A percentile compares a stretch with the other conserved stretches of the same genome.
Conservation (phyloP, 2,329 filamentous ascomycete genomes). For the Calonectria honghensis region DNA sequence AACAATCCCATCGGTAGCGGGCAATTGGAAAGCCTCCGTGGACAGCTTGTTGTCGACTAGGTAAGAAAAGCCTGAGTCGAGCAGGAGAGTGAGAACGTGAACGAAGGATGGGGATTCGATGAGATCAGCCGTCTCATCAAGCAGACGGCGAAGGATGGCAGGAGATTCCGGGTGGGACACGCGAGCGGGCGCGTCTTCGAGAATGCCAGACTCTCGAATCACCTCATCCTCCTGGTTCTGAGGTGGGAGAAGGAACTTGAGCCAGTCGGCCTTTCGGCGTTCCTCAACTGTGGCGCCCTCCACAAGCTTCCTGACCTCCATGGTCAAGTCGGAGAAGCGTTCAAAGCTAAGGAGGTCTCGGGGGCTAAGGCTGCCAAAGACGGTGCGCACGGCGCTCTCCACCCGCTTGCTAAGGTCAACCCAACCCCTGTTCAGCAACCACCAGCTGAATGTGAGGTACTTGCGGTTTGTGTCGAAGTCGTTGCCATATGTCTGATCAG, state of each 20-base stretch:
- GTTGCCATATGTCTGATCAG: constrained; percentile 88
- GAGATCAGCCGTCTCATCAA: constrained; percentile 97
- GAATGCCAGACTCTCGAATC: constrained; percentile 89
- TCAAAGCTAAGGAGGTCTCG: constrained; percentile 91
- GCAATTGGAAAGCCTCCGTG: constrained; percentile 82
- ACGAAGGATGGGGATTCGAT: constrained; percentile 95
- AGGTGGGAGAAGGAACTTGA: constrained; percentile 88
- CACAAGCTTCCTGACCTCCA: constrained; percentile 88
- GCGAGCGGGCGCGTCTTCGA: constrained; percentile 67
- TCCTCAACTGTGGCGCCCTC: constrained; percentile 77
- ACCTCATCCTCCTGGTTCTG: constrained; percentile 87
- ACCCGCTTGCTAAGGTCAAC: constrained; percentile 87
- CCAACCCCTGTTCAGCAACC: constrained; percentile 94
- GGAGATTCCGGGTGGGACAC: constrained; percentile 65
- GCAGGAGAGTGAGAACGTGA: constrained; percentile 88
- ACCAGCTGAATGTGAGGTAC: constrained; percentile 98
- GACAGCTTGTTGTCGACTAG: constrained; percentile 90
- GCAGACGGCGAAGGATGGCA: constrained; percentile 83
- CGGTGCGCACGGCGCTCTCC: constrained; percentile 88
- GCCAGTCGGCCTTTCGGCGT: constrained; percentile 78
- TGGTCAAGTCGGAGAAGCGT: constrained; percentile 85
- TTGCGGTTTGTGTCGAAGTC: constrained; percentile 97
- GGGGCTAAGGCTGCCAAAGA: constrained; percentile 92
- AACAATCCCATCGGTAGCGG: constrained; percentile 58
- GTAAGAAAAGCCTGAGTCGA: constrained; percentile 90